A percentile compares a stretch with the other conserved stretches of the same genome.
These are phyloP conservation scores for Phytopythium litorale DNA, from an alignment of 352 stramenopile species.

Conservation along the genomic window DNA sequence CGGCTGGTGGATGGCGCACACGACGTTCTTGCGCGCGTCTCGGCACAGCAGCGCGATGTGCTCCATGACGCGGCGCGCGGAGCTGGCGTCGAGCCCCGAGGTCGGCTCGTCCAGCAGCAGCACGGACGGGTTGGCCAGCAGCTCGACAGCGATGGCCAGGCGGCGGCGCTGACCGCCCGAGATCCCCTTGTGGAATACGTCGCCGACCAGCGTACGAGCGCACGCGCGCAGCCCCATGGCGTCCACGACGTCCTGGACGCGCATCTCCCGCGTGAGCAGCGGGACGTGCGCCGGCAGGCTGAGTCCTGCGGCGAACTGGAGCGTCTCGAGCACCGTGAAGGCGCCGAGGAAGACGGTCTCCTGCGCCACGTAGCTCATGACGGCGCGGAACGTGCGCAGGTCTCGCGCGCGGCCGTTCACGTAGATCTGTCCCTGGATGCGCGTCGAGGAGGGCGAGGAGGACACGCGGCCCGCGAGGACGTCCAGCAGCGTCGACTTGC, in stretches of 20 bases:
- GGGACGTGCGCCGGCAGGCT: constrained; percentile 40
- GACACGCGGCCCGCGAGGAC: constrained; percentile 49
- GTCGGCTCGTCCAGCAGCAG: constrained; percentile 95
- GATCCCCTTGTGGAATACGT: constrained; percentile 85
- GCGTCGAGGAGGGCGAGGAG: constrained; percentile 11
- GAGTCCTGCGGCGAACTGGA: constrained; percentile 55
- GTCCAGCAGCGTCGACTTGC: constrained; percentile 67
- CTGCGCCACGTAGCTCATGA: constrained; percentile 65
- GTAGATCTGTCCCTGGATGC: constrained; percentile 46
- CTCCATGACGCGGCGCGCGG: constrained; percentile 88
- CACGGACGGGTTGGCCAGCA: constrained; percentile 93
- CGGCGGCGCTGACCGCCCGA: constrained; percentile 88
- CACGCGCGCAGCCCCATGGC: constrained; percentile 60
- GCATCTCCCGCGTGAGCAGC: constrained; percentile 35
- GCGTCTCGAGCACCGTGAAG: constrained; percentile 63
- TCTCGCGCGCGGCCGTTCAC: constrained; percentile 44
- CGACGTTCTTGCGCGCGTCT: constrained; percentile 58
- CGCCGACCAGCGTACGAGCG: constrained; percentile 62
- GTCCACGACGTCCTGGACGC: constrained; percentile 63
- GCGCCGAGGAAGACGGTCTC: constrained; percentile 60
- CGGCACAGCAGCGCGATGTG: constrained; percentile 42
- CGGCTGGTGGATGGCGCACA: constrained; percentile 87
- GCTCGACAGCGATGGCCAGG: constrained; percentile 91
- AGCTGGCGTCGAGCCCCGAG: constrained; percentile 85
- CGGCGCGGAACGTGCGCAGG: constrained; percentile 29